These are phyloP conservation scores for Coniella lustricola DNA, from an alignment of 2,329 filamentous ascomycete genomes.

Conservation along the genomic window DNA sequence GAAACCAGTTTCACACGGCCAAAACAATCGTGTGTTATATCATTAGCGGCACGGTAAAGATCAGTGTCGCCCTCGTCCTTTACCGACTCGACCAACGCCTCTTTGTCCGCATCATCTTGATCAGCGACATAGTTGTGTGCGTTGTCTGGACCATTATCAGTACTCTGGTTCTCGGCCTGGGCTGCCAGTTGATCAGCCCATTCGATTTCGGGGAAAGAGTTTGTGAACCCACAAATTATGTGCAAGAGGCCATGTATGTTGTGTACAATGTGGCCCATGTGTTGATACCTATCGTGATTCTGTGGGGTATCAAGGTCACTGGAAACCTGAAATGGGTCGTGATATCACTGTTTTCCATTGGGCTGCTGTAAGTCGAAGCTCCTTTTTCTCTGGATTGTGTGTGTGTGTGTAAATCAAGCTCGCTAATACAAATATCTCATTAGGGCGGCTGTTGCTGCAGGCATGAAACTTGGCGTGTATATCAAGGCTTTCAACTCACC, in stretches of 20 bases:
- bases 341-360: constrained; percentile 10
- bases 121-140: constrained; percentile 11
- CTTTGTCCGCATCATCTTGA: constrained; percentile 2
- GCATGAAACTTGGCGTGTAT: constrained; percentile 12
- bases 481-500: constrained; percentile 2
- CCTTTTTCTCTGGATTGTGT: background rate
- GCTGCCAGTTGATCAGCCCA: constrained; percentile 4
- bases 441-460: constrained; percentile 11
- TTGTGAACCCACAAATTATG: constrained; percentile 9
- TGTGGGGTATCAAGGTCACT: constrained; percentile 12
- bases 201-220: background rate
- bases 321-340: constrained; percentile 9
- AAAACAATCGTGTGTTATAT: constrained; percentile 13
- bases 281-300: constrained; percentile 10
- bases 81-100: constrained; percentile 13
- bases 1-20: constrained; percentile 3
- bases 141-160: constrained; percentile 7
- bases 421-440: background rate
- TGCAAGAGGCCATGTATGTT: constrained; percentile 12
- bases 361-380: constrained; percentile 11
- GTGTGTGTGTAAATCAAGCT: background rate
- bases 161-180: constrained; percentile 9
- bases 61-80: constrained; percentile 13
- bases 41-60: constrained; percentile 11
- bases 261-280: constrained; percentile 12